Percentiles rank a stretch among this genome's conserved stretches.
phyloP scores from a whole-genome alignment of 306 rosid species.

The Crotalaria pallida region DNA sequence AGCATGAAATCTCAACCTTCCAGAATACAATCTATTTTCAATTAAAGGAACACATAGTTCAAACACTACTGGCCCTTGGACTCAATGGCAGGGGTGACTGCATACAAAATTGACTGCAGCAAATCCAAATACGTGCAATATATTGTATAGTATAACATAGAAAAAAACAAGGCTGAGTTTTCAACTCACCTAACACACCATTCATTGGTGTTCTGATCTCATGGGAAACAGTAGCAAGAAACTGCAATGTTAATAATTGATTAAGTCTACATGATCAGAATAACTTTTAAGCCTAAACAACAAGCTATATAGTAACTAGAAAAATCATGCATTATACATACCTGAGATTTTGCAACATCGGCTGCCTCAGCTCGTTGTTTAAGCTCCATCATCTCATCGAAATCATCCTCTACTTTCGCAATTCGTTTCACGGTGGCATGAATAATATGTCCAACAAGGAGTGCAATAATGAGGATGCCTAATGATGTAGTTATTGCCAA shows the following conservation, averaged over 20 bases:
- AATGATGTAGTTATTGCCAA: constrained; percentile 63
- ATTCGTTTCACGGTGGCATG: constrained; percentile 84
- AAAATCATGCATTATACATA: constrained; percentile 28
- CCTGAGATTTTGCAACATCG: constrained; percentile 97
- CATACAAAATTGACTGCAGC: no score
- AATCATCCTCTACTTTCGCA: constrained; percentile 89
- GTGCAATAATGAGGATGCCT: constrained; percentile 73
- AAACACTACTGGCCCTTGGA: no score
- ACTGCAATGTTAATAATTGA: constrained; percentile 48
- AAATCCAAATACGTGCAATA: no score
- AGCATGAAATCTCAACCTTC: no score
- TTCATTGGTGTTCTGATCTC: constrained; percentile 99
- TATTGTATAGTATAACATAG: neutral
- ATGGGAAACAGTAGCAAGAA: constrained; percentile 96
- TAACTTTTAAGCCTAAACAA: constrained; percentile 8
- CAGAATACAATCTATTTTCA: no score
- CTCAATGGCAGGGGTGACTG: no score
- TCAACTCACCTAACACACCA: constrained; percentile 87
- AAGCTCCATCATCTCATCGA: constrained; percentile 61
- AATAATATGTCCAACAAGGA: constrained; percentile 73
- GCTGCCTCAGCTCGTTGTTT: constrained; percentile 90
- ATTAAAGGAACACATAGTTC: no score
- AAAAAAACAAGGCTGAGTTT: neutral
- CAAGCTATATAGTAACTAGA: neutral
- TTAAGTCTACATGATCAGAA: constrained; percentile 14